These are phyloP conservation scores for Metschnikowia cerradonensis DNA, from an alignment of 805 yeast genomes.

Conservation along the genomic window DNA sequence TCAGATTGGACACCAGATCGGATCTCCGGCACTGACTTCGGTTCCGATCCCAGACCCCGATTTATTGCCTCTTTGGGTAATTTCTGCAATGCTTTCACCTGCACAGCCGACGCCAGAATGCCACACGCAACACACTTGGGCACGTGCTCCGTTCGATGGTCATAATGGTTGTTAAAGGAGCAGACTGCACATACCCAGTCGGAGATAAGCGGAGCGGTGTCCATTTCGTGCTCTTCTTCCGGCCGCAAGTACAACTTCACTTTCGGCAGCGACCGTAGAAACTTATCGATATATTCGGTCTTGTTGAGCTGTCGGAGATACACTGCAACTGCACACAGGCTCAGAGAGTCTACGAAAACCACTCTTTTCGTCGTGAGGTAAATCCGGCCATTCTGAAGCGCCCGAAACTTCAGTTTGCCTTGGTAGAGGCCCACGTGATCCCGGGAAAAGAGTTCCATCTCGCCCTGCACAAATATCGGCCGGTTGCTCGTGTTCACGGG, in stretches of 20 bases:
- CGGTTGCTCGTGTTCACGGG: conserved; percentile 37
- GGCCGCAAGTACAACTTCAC: conserved; percentile 36
- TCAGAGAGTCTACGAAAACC: conserved; percentile 61
- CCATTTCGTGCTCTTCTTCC: conserved; percentile 1
- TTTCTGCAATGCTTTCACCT: conserved; percentile 6
- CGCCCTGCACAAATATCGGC: conserved; percentile 33
- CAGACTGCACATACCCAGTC: conserved; percentile 92
- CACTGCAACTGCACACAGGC: conserved; percentile 47
- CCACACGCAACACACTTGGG: conserved; percentile 42
- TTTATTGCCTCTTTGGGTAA: too few species aligned
- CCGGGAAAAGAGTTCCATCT: conserved; percentile 29
- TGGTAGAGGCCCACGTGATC: conserved; percentile 66
- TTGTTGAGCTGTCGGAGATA: conserved; percentile 39
- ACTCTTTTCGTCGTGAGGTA: conserved; percentile 73
- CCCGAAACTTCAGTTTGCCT: conserved; percentile 59
- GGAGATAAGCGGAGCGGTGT: conserved; percentile 6
- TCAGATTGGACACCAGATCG: neutral
- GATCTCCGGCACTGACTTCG: too few species aligned
- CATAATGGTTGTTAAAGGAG: conserved; percentile 54
- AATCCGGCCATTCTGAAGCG: conserved; percentile 70
- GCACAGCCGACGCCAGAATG: conserved; percentile 20
- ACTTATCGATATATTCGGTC: conserved; percentile 46
- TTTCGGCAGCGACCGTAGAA: conserved; percentile 76
- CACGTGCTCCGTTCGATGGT: neutral
- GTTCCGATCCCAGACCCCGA: too few species aligned